A percentile compares a stretch with the other conserved stretches of the same genome.
Evolutionary conservation across 345 rosid species (phyloP).

Genomic region (Populus tremula): DNA sequence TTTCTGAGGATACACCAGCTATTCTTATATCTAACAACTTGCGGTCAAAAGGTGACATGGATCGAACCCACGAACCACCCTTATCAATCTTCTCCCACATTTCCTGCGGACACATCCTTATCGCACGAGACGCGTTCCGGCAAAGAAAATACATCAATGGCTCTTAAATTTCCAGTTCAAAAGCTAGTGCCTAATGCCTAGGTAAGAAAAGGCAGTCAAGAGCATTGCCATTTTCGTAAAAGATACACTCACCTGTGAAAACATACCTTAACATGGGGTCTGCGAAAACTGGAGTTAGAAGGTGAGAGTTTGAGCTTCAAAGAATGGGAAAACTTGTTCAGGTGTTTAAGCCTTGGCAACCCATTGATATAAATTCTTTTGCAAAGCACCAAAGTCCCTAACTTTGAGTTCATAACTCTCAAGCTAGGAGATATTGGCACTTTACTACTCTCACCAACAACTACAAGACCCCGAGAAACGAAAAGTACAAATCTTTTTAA

Average conservation of each 20-base stretch:
- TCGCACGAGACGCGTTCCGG: conserved; percentile 73
- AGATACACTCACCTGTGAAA: conserved; percentile 65
- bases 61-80: conserved; percentile 69
- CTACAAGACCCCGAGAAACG: conserved; percentile 34
- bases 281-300: conserved; percentile 33
- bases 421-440: conserved; percentile 49
- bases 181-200: background rate
- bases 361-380: conserved; percentile 72
- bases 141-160: conserved; percentile 9
- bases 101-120: conserved; percentile 71
- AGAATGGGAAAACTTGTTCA: conserved; percentile 67
- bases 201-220: background rate
- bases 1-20: conserved; percentile 37
- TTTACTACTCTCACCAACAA: conserved; percentile 43
- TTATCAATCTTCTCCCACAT: conserved; percentile 77
- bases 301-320: conserved; percentile 49
- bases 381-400: conserved; percentile 49
- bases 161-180: background rate
- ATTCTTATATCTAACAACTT: conserved; percentile 68
- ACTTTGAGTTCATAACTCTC: conserved; percentile 57
- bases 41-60: conserved; percentile 87
- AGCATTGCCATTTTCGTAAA: too few relatives aligned
- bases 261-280: conserved; percentile 59
- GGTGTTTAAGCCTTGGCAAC: conserved; percentile 50
- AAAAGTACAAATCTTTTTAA: background rate